Base-by-base conservation (phyloP, 176 grass and related monocot species). In the Melocanna baccifera region DNA sequence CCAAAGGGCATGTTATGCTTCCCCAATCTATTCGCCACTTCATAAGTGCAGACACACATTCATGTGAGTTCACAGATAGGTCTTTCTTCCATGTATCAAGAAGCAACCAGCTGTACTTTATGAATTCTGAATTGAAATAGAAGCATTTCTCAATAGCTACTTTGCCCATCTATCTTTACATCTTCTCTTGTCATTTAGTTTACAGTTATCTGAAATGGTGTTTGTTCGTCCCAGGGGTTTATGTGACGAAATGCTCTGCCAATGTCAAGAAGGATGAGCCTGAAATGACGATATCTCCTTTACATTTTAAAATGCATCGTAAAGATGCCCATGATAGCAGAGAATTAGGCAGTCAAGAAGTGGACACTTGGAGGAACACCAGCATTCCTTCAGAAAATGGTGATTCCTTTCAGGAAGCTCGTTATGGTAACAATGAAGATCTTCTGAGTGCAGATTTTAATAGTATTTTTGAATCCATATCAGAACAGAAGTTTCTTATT, bases 1-100 rank as follows among this genome's bases (percentile, higher is more conserved):
- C 86, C 18, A 87, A 90, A 94, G 93, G 89, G 18, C 96, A 98
- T 87, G 78, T 98, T 84, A 95, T 95, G 87, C 85, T 98, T 87
- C 89, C 96, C 45, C 86, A 93, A 52, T 88, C 89, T 89, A 84
- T 93, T 81, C 89, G 93, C 26, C 89, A 89, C 75, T 98, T 92
- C 63, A 88, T 95, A 87, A 76, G 80, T 87, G 91, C 93, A 81
- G 76, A 89, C 66, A 37, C 85, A 68, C 96, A 95, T 87, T 94
- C 93, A 87, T 98, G 93, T 98, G 84, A 98, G 96, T 93, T 79
- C 25, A 63, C 69, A 64, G 66, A 47, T 57, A 69, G 57, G 47
- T 67, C 76, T 61, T 74, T 75, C 71, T 68, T 77, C 20, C 13
- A 19, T 89, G 62, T 81, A 67, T 26, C 7, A 77, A 68, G 28